These are phyloP conservation scores for Hygrophoropsis aurantiaca DNA, from an alignment of 768 basidiomycete genomes.

Conservation along the genomic window DNA sequence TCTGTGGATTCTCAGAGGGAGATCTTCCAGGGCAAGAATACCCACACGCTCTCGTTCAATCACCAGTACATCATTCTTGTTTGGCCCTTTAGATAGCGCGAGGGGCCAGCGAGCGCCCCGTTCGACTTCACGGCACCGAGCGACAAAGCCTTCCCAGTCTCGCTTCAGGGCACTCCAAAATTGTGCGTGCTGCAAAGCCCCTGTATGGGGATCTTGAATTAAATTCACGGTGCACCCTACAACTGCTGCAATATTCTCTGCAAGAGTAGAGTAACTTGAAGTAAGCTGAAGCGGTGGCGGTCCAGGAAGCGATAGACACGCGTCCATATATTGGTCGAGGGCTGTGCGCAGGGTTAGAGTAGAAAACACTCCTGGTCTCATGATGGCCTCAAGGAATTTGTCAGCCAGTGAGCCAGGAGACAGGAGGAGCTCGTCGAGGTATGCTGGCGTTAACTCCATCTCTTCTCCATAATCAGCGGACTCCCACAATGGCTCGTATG, in stretches of 20 bases:
- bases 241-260: conserved; percentile 76
- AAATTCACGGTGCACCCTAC: conserved; percentile 86
- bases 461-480: conserved; percentile 63
- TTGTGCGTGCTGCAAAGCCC: conserved; percentile 71
- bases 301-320: conserved; percentile 66
- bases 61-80: conserved; percentile 50
- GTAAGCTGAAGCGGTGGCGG: conserved; percentile 52
- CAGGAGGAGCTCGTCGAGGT: conserved; percentile 81
- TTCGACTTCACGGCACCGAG: conserved; percentile 88
- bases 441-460: conserved; percentile 77
- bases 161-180: conserved; percentile 85
- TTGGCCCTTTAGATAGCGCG: conserved; percentile 49
- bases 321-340: conserved; percentile 77
- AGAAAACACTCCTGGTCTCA: conserved; percentile 89
- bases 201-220: conserved; percentile 72
- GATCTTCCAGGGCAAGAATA: conserved; percentile 61
- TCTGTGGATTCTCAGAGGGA: conserved; percentile 58
- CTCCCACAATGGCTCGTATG: conserved; percentile 45
- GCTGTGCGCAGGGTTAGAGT: conserved; percentile 77
- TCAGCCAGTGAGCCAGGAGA: conserved; percentile 70
- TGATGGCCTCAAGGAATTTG: conserved; percentile 78
- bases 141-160: conserved; percentile 96
- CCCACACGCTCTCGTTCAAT: conserved; percentile 80
- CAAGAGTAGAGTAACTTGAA: conserved; percentile 61
- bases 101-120: conserved; percentile 82